Evolutionary conservation across 371 early-diverging fungal species (phyloP).

Genomic region (Mortierella sp.): DNA sequence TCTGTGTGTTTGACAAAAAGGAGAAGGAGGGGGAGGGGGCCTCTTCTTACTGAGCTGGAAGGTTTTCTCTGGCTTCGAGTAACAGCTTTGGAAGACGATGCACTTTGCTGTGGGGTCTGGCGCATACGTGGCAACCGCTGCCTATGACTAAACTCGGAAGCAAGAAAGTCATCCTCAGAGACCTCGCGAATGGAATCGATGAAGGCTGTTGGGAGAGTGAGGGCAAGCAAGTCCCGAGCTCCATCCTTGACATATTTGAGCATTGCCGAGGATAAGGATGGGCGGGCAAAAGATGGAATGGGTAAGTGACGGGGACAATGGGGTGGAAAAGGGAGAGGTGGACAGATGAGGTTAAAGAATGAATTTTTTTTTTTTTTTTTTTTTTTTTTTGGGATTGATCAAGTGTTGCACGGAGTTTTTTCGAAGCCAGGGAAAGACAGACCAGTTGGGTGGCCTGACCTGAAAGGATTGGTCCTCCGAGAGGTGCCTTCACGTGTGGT

Average conservation of each 20-base stretch:
- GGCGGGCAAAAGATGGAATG: neutral
- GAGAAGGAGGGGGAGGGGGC: too few relatives aligned
- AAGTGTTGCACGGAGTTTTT: too few relatives aligned
- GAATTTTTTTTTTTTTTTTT: too few relatives aligned
- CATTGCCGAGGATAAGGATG: constrained; percentile 15
- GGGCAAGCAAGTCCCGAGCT: constrained; percentile 39
- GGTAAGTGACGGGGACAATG: too few relatives aligned
- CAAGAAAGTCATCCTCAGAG: constrained; percentile 49
- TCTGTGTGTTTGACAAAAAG: too few relatives aligned
- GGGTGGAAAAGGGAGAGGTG: neutral
- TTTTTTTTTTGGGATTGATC: too few relatives aligned
- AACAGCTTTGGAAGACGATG: constrained; percentile 25
- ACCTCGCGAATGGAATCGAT: constrained; percentile 49
- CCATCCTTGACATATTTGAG: constrained; percentile 51
- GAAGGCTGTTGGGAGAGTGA: constrained; percentile 33
- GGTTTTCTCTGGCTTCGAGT: constrained; percentile 13
- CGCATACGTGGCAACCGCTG: constrained; percentile 31
- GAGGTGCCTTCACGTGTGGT: too few relatives aligned
- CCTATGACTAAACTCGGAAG: constrained; percentile 16
- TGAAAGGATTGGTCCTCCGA: too few relatives aligned
- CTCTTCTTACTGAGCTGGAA: too few relatives aligned
- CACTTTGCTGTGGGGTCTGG: constrained; percentile 2
- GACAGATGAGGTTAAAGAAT: neutral
- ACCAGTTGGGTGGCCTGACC: too few relatives aligned
- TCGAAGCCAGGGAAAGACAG: too few relatives aligned